Conservation (phyloP, 306 rosid species). For the Trichosanthes cucumerina region DNA sequence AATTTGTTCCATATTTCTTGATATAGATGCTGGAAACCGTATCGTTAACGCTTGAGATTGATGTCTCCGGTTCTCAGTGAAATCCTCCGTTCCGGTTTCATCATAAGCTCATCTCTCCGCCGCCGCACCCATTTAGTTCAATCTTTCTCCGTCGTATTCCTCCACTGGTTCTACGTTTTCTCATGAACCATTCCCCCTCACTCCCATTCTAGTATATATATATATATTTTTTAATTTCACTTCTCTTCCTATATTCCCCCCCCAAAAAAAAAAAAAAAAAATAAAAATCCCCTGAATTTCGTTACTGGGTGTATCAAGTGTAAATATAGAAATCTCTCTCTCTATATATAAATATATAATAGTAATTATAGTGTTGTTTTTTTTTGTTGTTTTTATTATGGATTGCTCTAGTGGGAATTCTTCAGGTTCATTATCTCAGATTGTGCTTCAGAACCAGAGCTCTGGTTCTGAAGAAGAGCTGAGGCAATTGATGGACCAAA, state of each 20-base stretch:
- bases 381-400: conserved; percentile 10
- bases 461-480: conserved; percentile 41
- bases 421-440: conserved; percentile 14
- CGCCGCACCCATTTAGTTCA: conserved; percentile 60
- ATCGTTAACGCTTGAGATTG: conserved; percentile 32
- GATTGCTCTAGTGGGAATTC: conserved; percentile 42
- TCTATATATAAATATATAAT: neutral
- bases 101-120: conserved; percentile 42
- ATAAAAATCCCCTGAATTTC: neutral
- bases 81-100: conserved; percentile 61
- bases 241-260: neutral
- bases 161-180: conserved; percentile 61
- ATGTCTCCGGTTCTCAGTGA: conserved; percentile 77
- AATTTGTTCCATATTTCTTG: neutral
- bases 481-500: conserved; percentile 32
- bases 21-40: conserved; percentile 19
- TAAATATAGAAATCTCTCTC: neutral
- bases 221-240: neutral
- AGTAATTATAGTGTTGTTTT: neutral
- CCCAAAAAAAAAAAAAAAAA: neutral
- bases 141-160: conserved; percentile 58
- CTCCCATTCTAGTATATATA: neutral
- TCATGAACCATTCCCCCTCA: conserved; percentile 22
- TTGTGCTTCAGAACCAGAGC: conserved; percentile 16
- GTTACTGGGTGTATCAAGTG: conserved; percentile 1